phyloP scores from a whole-genome alignment of 768 basidiomycete species.

The Symmetrospora coprosmae region DNA sequence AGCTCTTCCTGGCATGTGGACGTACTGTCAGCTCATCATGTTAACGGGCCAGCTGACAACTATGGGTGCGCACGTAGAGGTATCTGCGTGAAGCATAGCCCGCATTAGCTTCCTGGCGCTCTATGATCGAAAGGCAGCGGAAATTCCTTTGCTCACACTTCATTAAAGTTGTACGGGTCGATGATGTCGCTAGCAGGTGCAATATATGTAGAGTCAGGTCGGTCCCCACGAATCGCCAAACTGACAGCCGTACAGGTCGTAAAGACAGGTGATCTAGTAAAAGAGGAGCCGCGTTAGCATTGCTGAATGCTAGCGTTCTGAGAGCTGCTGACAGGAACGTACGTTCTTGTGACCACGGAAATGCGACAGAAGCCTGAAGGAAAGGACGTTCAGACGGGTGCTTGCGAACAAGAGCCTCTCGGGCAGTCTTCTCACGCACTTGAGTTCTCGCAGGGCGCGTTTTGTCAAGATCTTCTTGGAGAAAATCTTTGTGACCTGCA shows the following conservation, averaged over 20 bases:
- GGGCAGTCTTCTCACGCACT: conserved; percentile 28
- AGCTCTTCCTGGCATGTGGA: conserved; percentile 99
- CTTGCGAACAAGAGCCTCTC: conserved; percentile 23
- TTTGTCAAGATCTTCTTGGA: conserved; percentile 83
- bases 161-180: conserved; percentile 81
- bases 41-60: too few relatives aligned
- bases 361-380: conserved; percentile 68
- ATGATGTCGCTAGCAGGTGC: conserved; percentile 46
- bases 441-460: conserved; percentile 83
- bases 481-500: conserved; percentile 36
- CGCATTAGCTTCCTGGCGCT: too few relatives aligned
- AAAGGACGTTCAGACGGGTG: not conserved
- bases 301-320: too few relatives aligned
- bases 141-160: conserved; percentile 55
- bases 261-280: conserved; percentile 87
- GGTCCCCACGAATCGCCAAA: too few relatives aligned
- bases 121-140: too few relatives aligned
- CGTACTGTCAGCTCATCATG: too few relatives aligned
- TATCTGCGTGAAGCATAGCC: not conserved
- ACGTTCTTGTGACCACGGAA: conserved; percentile 99
- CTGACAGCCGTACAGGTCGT: conserved; percentile 64
- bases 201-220: conserved; percentile 34
- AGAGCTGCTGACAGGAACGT: too few relatives aligned
- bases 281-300: too few relatives aligned
- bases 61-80: conserved; percentile 30